phyloP scores from a whole-genome alignment of 371 early-diverging fungal genomes.

The Haplosporangium sp. region DNA sequence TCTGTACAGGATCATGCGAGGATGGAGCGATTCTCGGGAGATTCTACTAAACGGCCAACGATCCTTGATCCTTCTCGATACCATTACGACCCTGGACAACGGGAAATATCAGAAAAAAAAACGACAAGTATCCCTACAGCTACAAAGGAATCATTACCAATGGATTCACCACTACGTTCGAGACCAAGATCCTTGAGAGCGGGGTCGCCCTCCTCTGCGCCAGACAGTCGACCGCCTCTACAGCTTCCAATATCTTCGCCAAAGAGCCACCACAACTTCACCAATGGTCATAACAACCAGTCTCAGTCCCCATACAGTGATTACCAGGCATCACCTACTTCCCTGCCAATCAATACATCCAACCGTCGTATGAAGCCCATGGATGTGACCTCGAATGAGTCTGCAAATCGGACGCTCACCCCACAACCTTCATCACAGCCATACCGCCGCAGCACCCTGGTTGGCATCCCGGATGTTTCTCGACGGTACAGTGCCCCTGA shows the following conservation, averaged over 20 bases:
- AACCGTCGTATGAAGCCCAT: conserved; percentile 26
- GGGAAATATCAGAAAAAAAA: conserved; percentile 33
- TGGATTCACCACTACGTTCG: conserved; percentile 27
- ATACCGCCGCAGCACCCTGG: conserved; percentile 36
- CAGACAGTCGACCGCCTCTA: conserved; percentile 38
- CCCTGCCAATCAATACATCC: conserved; percentile 23
- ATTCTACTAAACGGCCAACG: conserved; percentile 8
- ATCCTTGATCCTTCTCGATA: conserved; percentile 27
- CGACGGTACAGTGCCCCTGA: conserved; percentile 57
- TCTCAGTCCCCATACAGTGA: conserved; percentile 15
- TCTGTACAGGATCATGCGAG: conserved; percentile 25
- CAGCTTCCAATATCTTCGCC: conserved; percentile 48
- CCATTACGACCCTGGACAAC: conserved; percentile 15
- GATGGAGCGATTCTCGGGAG: conserved; percentile 3
- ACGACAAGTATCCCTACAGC: conserved; percentile 5
- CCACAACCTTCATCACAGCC: conserved; percentile 46
- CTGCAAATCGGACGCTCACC: conserved; percentile 16
- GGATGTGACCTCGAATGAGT: conserved; percentile 15
- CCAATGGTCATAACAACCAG: conserved; percentile 3
- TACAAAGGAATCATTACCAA: conserved; percentile 8
- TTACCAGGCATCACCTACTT: conserved; percentile 13
- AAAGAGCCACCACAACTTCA: conserved; percentile 18
- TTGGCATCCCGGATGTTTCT: conserved; percentile 45
- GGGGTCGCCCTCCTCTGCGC: conserved; percentile 31
- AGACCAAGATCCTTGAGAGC: conserved; percentile 34